These are phyloP conservation scores for Cornus kousa DNA, from an alignment of 148 eudicot species.

Conservation along the genomic window DNA sequence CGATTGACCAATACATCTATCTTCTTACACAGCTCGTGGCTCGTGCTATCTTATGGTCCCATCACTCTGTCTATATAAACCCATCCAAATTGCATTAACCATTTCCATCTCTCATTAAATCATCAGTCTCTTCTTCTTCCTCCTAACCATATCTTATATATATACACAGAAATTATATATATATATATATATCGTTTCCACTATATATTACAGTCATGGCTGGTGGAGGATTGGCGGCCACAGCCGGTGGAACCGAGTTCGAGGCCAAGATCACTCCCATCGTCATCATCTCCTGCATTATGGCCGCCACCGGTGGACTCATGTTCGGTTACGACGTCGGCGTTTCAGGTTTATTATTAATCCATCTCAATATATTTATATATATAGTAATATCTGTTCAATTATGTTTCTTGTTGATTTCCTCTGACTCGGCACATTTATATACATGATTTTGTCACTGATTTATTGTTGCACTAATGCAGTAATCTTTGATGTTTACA, in stretches of 20 bases:
- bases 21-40: background rate
- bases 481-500: no score
- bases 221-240: conserved; percentile 65
- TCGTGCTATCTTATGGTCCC: background rate
- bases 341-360: conserved; percentile 58
- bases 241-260: conserved; percentile 53
- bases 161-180: background rate
- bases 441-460: no score
- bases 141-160: background rate
- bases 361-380: background rate
- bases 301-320: conserved; percentile 98
- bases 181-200: background rate
- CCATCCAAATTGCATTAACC: background rate
- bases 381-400: no score
- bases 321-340: conserved; percentile 98
- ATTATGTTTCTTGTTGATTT: no score
- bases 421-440: no score
- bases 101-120: background rate
- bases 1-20: background rate
- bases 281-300: conserved; percentile 78
- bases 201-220: conserved; percentile 33
- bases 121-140: background rate
- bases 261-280: conserved; percentile 95
- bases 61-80: conserved; percentile 5
- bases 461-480: no score